Evolutionary conservation across 345 rosid genomes (phyloP).

Genomic region (Arabis alpina): DNA sequence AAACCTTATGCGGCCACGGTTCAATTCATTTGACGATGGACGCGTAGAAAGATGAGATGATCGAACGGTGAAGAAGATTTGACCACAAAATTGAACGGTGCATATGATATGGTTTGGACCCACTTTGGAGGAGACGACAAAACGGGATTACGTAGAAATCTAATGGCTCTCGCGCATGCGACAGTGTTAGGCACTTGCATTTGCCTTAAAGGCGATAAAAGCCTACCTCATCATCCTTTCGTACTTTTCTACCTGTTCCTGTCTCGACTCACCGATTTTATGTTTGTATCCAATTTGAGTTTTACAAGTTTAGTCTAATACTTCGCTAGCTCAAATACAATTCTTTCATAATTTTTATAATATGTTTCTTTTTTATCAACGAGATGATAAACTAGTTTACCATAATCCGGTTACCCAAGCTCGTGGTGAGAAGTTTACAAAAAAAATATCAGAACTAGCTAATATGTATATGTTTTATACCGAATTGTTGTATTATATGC

Average conservation of each 20-base stretch:
- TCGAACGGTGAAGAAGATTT: constrained; percentile 12
- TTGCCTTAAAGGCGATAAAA: constrained; percentile 33
- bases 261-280: constrained; percentile 29
- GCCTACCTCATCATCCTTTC: constrained; percentile 40
- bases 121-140: constrained; percentile 4
- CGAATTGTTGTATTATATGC: neutral
- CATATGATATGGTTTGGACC: neutral
- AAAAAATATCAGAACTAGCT: no score
- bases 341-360: neutral
- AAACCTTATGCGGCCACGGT: constrained; percentile 31
- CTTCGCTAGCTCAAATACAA: neutral
- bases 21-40: constrained; percentile 31
- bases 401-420: no score
- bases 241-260: constrained; percentile 27
- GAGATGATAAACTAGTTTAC: no score
- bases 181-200: constrained; percentile 41
- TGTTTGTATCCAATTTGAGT: constrained; percentile 41
- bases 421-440: no score
- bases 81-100: constrained; percentile 8
- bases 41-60: constrained; percentile 16
- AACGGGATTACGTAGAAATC: neutral
- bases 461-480: constrained; percentile 2
- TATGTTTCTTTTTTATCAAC: no score
- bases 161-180: constrained; percentile 26
- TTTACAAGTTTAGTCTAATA: constrained; percentile 29